phyloP scores from a whole-genome alignment of 129 eudicot genomes.

The Mikania micrantha region DNA sequence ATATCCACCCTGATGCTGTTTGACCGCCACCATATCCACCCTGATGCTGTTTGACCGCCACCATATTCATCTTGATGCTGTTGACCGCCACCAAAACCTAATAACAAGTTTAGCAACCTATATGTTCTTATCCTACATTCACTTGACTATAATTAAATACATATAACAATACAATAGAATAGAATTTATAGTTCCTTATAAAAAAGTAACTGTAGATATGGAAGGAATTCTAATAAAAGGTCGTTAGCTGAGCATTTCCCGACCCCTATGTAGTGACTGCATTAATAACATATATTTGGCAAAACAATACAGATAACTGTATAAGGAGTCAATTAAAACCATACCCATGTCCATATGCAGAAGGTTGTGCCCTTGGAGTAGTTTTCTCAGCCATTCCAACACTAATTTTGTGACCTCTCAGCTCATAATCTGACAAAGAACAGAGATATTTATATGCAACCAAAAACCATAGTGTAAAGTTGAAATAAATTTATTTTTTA shows the following conservation, averaged over 20 bases:
- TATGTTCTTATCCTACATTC: background rate
- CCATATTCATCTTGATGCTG: too few relatives aligned
- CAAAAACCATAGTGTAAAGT: background rate
- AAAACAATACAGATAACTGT: background rate
- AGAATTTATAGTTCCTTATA: background rate
- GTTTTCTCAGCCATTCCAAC: constrained; percentile 97
- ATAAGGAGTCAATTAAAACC: background rate
- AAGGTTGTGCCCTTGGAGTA: constrained; percentile 78
- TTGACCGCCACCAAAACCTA: background rate
- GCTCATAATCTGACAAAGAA: constrained; percentile 52
- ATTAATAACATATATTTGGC: background rate
- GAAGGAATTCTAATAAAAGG: background rate
- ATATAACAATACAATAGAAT: background rate
- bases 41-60: too few relatives aligned
- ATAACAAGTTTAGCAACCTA: background rate
- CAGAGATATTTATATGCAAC: background rate
- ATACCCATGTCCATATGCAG: constrained; percentile 61
- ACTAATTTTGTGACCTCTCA: constrained; percentile 77
- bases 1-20: too few relatives aligned
- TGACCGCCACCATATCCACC: too few relatives aligned
- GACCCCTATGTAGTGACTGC: background rate
- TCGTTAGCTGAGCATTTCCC: background rate
- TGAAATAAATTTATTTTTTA: too few relatives aligned
- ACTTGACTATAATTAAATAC: background rate
- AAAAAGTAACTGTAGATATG: background rate